Percentiles rank a stretch among this genome's conserved stretches.
These are phyloP conservation scores for Apiospora sp. DNA, from an alignment of 2,329 filamentous ascomycete genomes.

Conservation along the genomic window DNA sequence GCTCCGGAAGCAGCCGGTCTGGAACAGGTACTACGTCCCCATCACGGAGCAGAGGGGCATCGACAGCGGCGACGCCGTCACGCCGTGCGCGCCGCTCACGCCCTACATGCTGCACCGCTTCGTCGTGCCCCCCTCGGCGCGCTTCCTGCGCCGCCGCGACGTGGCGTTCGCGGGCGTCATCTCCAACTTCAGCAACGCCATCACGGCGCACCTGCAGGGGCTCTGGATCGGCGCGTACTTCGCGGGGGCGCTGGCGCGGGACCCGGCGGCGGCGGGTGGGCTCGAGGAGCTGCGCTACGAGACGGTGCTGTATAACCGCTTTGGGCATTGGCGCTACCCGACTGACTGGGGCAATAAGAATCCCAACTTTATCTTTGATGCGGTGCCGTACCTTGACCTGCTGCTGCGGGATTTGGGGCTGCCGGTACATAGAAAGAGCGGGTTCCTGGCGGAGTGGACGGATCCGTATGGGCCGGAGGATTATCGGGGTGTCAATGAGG, in stretches of 20 bases:
- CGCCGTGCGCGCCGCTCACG: conserved; percentile 34
- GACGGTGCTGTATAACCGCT: conserved; percentile 71
- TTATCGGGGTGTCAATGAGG: conserved; percentile 58
- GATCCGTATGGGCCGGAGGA: conserved; percentile 67
- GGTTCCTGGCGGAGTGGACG: conserved; percentile 59
- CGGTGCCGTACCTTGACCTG: conserved; percentile 75
- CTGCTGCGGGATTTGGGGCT: conserved; percentile 72
- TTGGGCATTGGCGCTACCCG: conserved; percentile 74
- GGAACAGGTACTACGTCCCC: conserved; percentile 54
- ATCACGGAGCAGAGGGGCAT: conserved; percentile 46
- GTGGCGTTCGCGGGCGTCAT: conserved; percentile 58
- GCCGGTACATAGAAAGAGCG: conserved; percentile 61
- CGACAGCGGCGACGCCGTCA: conserved; percentile 35
- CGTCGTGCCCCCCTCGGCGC: conserved; percentile 50
- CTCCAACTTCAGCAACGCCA: conserved; percentile 52
- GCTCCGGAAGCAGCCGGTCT: conserved; percentile 53
- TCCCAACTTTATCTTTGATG: conserved; percentile 80
- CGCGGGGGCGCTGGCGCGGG: conserved; percentile 48
- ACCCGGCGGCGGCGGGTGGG: conserved; percentile 39
- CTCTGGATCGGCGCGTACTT: conserved; percentile 67
- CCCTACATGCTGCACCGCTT: conserved; percentile 55
- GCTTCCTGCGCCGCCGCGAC: conserved; percentile 47
- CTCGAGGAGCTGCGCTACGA: conserved; percentile 57
- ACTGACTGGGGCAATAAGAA: conserved; percentile 68
- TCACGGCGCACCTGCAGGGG: conserved; percentile 55